phyloP scores from a whole-genome alignment of 163 green algal species.

The Picocystis sp. region DNA sequence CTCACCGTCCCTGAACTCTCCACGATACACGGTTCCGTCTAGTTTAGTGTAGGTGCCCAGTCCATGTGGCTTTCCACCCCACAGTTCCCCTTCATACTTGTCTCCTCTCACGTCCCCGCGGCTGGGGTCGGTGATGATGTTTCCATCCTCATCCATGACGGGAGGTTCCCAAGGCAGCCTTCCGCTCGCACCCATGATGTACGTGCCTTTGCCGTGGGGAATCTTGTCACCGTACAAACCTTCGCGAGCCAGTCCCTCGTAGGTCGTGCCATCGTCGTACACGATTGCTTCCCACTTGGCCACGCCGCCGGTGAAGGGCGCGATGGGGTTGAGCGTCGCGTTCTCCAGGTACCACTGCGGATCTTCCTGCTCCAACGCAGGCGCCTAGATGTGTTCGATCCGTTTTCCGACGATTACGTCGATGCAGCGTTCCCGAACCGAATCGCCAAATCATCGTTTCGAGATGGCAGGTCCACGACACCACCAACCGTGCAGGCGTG shows the following conservation, averaged over 20 bases:
- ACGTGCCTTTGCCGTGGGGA: slow-evolving; percentile 2
- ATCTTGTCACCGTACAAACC: not conserved
- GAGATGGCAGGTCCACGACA: too few relatives aligned
- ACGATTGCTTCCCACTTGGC: slow-evolving; percentile 6
- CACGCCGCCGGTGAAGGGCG: slow-evolving; percentile 1
- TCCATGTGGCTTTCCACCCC: not conserved
- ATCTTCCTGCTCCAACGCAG: too few relatives aligned
- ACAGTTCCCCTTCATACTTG: slow-evolving; percentile 5
- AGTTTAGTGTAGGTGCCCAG: not conserved
- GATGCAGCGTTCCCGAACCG: too few relatives aligned
- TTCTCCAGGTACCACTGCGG: too few relatives aligned
- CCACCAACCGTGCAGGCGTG: too few relatives aligned
- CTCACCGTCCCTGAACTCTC: slow-evolving; percentile 1
- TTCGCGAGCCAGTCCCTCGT: slow-evolving; percentile 3
- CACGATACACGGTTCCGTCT: slow-evolving; percentile 4
- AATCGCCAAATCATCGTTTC: too few relatives aligned
- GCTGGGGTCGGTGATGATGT: too few relatives aligned
- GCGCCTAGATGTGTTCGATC: too few relatives aligned
- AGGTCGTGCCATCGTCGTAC: slow-evolving; percentile 5
- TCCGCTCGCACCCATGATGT: slow-evolving; percentile 2
- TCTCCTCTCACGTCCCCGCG: not conserved
- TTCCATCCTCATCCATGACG: not conserved
- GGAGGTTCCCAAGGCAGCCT: not conserved
- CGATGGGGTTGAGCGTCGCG: not conserved
- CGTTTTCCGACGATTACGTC: too few relatives aligned